Base-by-base conservation (phyloP, 371 early-diverging fungal genomes). In the Mucor ambiguus region DNA sequence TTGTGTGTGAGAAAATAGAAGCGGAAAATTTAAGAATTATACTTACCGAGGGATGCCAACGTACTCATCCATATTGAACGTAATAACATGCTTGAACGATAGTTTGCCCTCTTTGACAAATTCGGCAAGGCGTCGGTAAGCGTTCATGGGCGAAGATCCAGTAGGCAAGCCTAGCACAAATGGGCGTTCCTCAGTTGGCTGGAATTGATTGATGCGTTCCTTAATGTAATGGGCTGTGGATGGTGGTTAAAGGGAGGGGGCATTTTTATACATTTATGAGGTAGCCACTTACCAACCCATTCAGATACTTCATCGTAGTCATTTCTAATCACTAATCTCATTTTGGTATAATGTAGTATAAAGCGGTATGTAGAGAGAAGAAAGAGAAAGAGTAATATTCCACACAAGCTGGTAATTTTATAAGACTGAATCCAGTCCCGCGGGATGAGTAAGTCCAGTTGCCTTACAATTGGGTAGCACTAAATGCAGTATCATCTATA, bases 131-230 rank as follows among this genome's bases (percentile, higher is more conserved):
- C 80, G 76, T 58, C 75, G 68, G 79, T 94, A 95, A 2, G 88
- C 86, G 32, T 87, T 91, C 55, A 94, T 80, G 3, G 95, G 95
- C 1, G 94, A 93, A 3, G 92, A 92, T 24, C 94, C 94, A 0
- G 94, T 93, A 52, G 94, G 94, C 18, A 95, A 85, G 20, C 95
- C 95, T 26, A 95, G 81, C 22, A 93, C 94, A 75, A 94, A 95
- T 0, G 93, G 94, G 60, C 90, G 79, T 55, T 87, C 84, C 30
- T 84, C 75, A 14, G 92, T 86, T 14, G 95, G 94, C 22, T 81
- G 82, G 68, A 92, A 94, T 69, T 90, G 89, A 61, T 86, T 84
- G 71, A 94, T 92, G 60, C 94, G 89, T 71, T 90, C 88, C 55
- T 87, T 87, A 61, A 93, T 88, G 76, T 95, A 95, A 74, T 90